Percentiles rank a stretch among this genome's conserved stretches.
phyloP scores from a whole-genome alignment of 257 asterid species.

The Leonotis leonurus region DNA sequence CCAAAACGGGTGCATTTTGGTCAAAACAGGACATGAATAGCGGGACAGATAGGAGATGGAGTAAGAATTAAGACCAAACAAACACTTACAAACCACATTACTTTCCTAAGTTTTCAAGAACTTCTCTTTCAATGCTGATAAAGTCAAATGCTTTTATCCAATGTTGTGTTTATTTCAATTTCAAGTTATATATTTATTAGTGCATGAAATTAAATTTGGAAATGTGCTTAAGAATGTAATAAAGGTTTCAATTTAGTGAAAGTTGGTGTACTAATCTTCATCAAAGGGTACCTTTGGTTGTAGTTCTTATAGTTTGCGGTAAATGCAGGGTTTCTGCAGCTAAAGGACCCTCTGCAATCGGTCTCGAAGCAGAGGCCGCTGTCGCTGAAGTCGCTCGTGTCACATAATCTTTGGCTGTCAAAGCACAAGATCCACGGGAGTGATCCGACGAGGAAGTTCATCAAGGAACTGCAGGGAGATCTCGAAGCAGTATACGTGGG shows the following conservation, averaged over 20 bases:
- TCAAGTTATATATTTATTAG: too few relatives aligned
- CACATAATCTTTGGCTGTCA: constrained; percentile 49
- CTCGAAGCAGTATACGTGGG: constrained; percentile 84
- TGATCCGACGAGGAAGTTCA: constrained; percentile 71
- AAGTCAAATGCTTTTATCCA: background rate
- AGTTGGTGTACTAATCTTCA: background rate
- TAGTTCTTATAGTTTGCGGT: background rate
- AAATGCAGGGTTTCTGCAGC: constrained; percentile 74
- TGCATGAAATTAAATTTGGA: too few relatives aligned
- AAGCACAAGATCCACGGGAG: constrained; percentile 50
- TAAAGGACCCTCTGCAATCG: constrained; percentile 70
- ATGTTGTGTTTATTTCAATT: background rate
- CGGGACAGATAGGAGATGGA: too few relatives aligned
- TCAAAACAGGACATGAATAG: too few relatives aligned
- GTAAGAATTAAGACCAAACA: too few relatives aligned
- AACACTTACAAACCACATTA: too few relatives aligned
- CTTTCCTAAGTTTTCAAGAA: too few relatives aligned
- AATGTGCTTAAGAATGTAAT: background rate
- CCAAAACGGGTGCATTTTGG: too few relatives aligned
- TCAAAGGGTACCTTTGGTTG: background rate
- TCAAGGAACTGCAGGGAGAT: constrained; percentile 69
- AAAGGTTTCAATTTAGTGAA: background rate
- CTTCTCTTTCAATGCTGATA: too few relatives aligned
- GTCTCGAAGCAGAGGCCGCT: constrained; percentile 50
- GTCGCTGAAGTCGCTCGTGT: constrained; percentile 47